Evolutionary conservation across 2,329 filamentous ascomycete species (phyloP), one percentile per base, ranked within the genome.

Genomic region (Sporothrix globosa): DNA sequence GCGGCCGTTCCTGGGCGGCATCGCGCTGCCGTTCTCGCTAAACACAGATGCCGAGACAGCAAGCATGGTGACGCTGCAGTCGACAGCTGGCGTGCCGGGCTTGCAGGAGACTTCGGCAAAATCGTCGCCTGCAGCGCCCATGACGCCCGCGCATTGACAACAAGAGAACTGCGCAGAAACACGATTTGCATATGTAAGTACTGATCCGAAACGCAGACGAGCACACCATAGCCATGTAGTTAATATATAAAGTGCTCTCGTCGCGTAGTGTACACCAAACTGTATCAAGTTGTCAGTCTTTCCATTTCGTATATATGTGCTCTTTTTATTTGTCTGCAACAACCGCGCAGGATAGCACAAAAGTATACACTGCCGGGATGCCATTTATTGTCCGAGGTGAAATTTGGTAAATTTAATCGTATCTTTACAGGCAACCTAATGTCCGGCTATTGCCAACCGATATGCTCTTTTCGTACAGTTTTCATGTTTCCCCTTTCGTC

Each of bases 1-100:
- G 76, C 82, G 91, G 2, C 89, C 91, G 0, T 88, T 88, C 60
- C 83, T 91, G 6, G 88, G 87, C 24, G 89, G 90, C 0, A 86
- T 93, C 34, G 90, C 91, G 0, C 85, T 92, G 74, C 91, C 91
- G 0, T 94, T 94, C 76, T 91, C 87, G 70, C 78, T 94, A 17
- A 85, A 85, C 68, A 86, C 85, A 73, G 85, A 90, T 24, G 85
- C 86, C 1, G 85, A 87, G 4, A 91, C 88, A 21, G 89, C 89
- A 0, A 92, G 90, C 79, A 92, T 91, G 85, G 80, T 90, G 68
- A 92, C 91, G 0, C 79, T 93, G 24, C 81, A 83, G 48, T 87
- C 86, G 24, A 63, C 63, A 9, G 34, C 44, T 6, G 54, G 30
- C 24, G 34, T 14, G 30, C 34, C 21, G 58, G 44, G 19, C 21